phyloP scores from a whole-genome alignment of 2,329 filamentous ascomycete genomes.

The Diaporthe sp. region DNA sequence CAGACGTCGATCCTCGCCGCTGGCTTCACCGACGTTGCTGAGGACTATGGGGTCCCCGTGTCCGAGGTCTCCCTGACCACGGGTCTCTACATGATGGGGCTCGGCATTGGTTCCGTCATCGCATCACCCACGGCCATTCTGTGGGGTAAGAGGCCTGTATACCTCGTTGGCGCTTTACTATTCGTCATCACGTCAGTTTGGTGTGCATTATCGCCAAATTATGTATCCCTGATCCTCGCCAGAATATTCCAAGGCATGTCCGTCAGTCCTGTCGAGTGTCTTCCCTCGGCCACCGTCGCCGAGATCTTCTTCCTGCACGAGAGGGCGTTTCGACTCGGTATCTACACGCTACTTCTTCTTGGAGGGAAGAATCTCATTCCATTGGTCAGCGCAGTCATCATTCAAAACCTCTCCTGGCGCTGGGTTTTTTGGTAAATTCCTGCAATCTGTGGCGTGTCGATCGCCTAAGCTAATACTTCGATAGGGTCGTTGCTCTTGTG shows the following conservation, averaged over 20 bases:
- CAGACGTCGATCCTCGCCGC: constrained; percentile 93
- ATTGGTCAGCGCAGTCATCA: constrained; percentile 87
- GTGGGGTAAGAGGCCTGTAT: constrained; percentile 91
- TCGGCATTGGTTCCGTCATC: constrained; percentile 87
- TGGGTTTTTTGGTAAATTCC: constrained; percentile 85
- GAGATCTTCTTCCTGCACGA: constrained; percentile 98
- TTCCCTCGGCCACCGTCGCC: constrained; percentile 93
- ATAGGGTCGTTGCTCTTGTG: constrained; percentile 84
- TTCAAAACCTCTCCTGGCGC: constrained; percentile 83
- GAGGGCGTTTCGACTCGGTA: constrained; percentile 86
- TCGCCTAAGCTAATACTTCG: constrained; percentile 38
- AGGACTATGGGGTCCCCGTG: constrained; percentile 74
- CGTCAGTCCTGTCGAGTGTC: constrained; percentile 90
- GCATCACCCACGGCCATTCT: constrained; percentile 92
- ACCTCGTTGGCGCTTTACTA: constrained; percentile 82
- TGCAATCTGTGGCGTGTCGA: background rate
- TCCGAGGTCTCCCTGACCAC: constrained; percentile 88
- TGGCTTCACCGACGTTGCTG: constrained; percentile 86
- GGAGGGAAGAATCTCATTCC: constrained; percentile 94
- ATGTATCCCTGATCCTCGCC: constrained; percentile 82
- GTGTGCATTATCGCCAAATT: constrained; percentile 88
- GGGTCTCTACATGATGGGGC: constrained; percentile 92
- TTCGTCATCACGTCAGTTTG: constrained; percentile 84
- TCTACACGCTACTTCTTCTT: constrained; percentile 90
- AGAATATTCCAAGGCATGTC: constrained; percentile 90